phyloP scores from a whole-genome alignment of 2,329 filamentous ascomycete species.

The Dothideomycetes sp. region DNA sequence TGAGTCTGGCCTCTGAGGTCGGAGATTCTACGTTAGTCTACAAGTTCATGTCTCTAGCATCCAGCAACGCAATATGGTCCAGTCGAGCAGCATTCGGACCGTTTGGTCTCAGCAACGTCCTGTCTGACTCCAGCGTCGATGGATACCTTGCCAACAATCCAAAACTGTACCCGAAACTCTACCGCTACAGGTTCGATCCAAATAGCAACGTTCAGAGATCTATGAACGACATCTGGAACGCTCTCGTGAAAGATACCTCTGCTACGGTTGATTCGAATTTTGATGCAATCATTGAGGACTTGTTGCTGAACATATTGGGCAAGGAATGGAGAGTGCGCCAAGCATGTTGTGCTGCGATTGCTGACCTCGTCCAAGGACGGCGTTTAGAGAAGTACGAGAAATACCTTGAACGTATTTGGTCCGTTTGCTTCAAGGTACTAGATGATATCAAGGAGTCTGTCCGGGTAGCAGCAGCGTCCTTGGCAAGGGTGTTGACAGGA shows the following conservation, averaged over 20 bases:
- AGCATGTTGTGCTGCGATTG: constrained; percentile 81
- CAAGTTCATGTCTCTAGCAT: constrained; percentile 94
- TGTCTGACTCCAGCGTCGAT: constrained; percentile 67
- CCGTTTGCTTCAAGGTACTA: constrained; percentile 74
- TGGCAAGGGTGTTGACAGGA: constrained; percentile 77
- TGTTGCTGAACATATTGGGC: constrained; percentile 75
- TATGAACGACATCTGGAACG: constrained; percentile 97
- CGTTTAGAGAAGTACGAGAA: constrained; percentile 59
- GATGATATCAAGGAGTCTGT: constrained; percentile 95
- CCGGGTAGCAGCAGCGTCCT: constrained; percentile 63
- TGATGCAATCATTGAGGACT: constrained; percentile 76
- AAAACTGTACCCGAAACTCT: constrained; percentile 91
- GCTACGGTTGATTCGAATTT: constrained; percentile 71
- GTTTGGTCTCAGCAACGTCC: constrained; percentile 83
- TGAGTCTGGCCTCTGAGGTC: constrained; percentile 89
- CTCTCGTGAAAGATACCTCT: constrained; percentile 80
- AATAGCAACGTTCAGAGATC: constrained; percentile 86
- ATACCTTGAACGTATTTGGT: constrained; percentile 79
- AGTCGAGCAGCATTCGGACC: constrained; percentile 92
- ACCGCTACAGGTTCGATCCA: constrained; percentile 87
- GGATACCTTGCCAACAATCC: constrained; percentile 68
- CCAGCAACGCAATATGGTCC: constrained; percentile 93
- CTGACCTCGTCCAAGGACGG: constrained; percentile 75
- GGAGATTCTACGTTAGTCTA: constrained; percentile 95
- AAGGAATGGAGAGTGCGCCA: constrained; percentile 90